A percentile compares a stretch with the other conserved stretches of the same genome.
Conservation (phyloP, 164 flowering plant species). For the Dillenia suffruticosa region DNA sequence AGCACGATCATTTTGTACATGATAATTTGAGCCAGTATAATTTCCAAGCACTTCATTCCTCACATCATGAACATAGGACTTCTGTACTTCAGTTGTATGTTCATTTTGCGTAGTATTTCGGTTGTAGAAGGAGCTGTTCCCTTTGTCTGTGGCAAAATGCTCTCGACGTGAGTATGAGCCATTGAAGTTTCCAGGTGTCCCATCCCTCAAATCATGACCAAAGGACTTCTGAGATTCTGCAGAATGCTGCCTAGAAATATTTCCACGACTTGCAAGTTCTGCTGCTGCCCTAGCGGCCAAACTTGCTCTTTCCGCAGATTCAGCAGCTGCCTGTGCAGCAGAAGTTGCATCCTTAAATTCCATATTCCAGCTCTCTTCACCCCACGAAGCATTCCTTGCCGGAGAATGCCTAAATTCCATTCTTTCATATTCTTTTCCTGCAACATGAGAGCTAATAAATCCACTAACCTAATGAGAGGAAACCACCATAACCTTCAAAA, state of each 20-base stretch:
- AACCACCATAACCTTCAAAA: too few species aligned
- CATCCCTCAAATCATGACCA: constrained; percentile 16
- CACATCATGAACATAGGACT: not conserved
- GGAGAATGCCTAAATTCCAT: constrained; percentile 23
- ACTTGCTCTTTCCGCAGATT: constrained; percentile 92
- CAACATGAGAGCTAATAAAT: not conserved
- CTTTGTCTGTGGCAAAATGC: constrained; percentile 7
- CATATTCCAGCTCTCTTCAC: constrained; percentile 56
- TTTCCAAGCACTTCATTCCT: not conserved
- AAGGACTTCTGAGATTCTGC: constrained; percentile 31
- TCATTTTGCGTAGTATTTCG: constrained; percentile 16
- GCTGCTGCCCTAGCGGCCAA: constrained; percentile 98
- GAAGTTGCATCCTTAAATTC: constrained; percentile 89
- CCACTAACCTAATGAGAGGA: too few species aligned
- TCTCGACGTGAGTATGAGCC: constrained; percentile 17
- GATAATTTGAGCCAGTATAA: too few species aligned
- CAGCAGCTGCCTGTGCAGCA: constrained; percentile 98
- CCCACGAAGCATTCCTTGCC: constrained; percentile 17
- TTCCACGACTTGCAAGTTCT: constrained; percentile 58
- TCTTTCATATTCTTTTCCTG: constrained; percentile 26
- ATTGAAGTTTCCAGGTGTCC: constrained; percentile 9
- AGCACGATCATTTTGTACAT: too few species aligned
- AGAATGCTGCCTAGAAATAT: constrained; percentile 30
- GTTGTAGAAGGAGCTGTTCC: constrained; percentile 5
- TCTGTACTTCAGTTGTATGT: not conserved